Conservation (phyloP, 2,329 filamentous ascomycete genomes). For the Westerdykella aurantiaca region DNA sequence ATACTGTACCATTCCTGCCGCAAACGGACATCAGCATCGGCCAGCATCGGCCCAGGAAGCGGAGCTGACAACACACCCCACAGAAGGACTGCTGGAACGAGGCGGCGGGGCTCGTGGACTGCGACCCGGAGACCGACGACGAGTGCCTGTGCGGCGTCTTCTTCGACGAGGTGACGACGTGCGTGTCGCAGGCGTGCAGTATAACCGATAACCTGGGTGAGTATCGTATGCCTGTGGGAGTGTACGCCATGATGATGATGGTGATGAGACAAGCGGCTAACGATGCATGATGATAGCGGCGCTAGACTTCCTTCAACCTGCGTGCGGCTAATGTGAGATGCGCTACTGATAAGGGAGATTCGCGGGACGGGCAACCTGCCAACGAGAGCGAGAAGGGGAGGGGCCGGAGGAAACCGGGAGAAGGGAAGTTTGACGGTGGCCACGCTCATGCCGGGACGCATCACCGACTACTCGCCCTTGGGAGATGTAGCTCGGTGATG, state of each 20-base stretch:
- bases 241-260: not conserved
- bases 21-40: not conserved
- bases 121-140: slow-evolving; percentile 29
- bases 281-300: slow-evolving; percentile 4
- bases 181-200: slow-evolving; percentile 23
- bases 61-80: slow-evolving; percentile 3
- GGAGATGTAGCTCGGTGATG: no score
- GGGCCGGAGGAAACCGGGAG: not conserved
- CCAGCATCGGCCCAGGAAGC: not conserved
- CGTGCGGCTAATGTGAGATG: slow-evolving; percentile 1
- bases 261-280: not conserved
- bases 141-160: slow-evolving; percentile 30
- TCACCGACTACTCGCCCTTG: no score
- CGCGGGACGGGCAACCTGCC: not conserved
- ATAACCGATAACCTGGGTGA: slow-evolving; percentile 29
- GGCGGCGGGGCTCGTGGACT: slow-evolving; percentile 19
- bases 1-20: no score
- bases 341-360: not conserved
- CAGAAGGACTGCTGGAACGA: slow-evolving; percentile 33
- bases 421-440: not conserved
- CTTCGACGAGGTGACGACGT: slow-evolving; percentile 27
- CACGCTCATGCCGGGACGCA: not conserved
- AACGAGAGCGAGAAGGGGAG: not conserved
- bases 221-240: slow-evolving; percentile 5
- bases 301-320: slow-evolving; percentile 3